Percentiles rank a stretch among this genome's conserved stretches.
Evolutionary conservation across 441 rosid species (phyloP).

Genomic region (Syzygium syzygioides): DNA sequence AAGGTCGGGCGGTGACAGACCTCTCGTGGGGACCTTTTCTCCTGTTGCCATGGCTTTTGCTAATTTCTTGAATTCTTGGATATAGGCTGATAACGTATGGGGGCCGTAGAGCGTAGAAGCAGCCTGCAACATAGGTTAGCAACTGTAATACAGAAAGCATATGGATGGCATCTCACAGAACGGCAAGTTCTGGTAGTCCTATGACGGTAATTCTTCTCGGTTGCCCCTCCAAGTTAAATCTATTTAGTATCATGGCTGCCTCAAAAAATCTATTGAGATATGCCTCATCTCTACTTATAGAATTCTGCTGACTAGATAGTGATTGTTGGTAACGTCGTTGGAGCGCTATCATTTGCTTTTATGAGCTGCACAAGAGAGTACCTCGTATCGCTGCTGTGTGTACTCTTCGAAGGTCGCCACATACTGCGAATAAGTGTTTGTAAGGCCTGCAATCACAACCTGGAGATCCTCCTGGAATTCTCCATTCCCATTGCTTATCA

Average conservation of each 20-base stretch:
- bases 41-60: conserved; percentile 46
- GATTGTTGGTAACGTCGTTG: too few species aligned
- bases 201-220: not conserved
- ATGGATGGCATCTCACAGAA: not conserved
- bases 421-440: conserved; percentile 55
- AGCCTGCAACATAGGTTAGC: conserved; percentile 25
- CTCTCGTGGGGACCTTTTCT: not conserved
- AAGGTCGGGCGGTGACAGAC: conserved; percentile 43
- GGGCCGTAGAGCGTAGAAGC: conserved; percentile 70
- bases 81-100: conserved; percentile 46
- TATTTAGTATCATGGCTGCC: not conserved
- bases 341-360: not conserved
- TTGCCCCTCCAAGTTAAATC: not conserved
- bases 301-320: not conserved
- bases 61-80: conserved; percentile 42
- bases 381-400: conserved; percentile 46
- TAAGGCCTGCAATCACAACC: conserved; percentile 47
- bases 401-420: conserved; percentile 50
- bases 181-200: not conserved
- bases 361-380: not conserved
- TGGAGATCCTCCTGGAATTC: conserved; percentile 34
- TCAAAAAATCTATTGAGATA: not conserved
- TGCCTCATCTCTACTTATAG: not conserved
- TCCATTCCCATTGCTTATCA: conserved; percentile 38
- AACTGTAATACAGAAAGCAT: not conserved